Evolutionary conservation across 345 rosid genomes (phyloP), one percentile per base, ranked within the genome.

Genomic region (Adansonia digitata): DNA sequence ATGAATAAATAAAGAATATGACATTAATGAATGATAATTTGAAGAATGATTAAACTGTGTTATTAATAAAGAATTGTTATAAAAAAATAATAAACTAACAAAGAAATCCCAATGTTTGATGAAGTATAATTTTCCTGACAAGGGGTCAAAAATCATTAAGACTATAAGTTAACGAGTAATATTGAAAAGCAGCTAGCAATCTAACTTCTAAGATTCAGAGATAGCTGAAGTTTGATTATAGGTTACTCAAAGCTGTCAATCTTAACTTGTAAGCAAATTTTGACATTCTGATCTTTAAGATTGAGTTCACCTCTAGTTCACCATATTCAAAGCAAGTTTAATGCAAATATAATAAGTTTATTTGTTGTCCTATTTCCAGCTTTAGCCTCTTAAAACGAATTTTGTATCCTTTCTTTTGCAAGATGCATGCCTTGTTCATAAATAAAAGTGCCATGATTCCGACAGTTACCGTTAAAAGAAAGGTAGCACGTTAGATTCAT

Each of bases 201-300:
- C 11, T 52, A n/a, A n/a, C 57, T n/a, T n/a, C 57, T 52, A 52
- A 52, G 22, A 2, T 10, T 55, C 0, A 56, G 8, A 56, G 17
- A 56, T 56, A 27, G n/a, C 18, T 59, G 37, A 59, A 59, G 37
- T 27, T 59, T 14, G n/a, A 18, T 57, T 57, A 48, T 48, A 35
- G 67, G 67, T 35, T 34, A n/a, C 45, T 13, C 26, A 37, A 62
- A 63, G 45, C 45, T 63, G 46, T 35, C 68, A 37, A 2, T 63
- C 68, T 63, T 63, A 63, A 63, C 68, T 37, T 63, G 43, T 63
- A 63, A 63, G 46, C 26, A 59, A 59, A 5, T 5, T 59, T 59
- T 59, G 2, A 10, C n/a, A 8, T 12, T 56, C 17, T 24, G 12
- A 56, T 17, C 63, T 2, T 1, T 13, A 26, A 12, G 35, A 57